Percentiles rank a stretch among this genome's conserved stretches.
Evolutionary conservation across 2,329 filamentous ascomycete species (phyloP).

Genomic region (Metarhizium rileyi): DNA sequence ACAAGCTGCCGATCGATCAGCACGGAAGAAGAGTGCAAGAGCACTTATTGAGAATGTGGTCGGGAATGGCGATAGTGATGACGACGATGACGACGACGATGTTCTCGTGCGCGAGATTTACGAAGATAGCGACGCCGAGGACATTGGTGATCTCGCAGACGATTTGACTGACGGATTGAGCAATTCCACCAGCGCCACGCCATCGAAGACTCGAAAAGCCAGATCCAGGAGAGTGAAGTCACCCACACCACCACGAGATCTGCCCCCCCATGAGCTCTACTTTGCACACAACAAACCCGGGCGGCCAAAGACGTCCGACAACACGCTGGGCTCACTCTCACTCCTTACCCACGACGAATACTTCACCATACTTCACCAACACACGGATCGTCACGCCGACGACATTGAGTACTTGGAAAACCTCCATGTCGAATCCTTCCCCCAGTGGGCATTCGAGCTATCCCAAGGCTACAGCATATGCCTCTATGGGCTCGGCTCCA

Average conservation of each 20-base stretch:
- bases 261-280: slow-evolving; percentile 83
- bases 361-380: slow-evolving; percentile 54
- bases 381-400: slow-evolving; percentile 56
- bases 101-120: slow-evolving; percentile 19
- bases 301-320: slow-evolving; percentile 73
- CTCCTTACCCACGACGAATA: slow-evolving; percentile 89
- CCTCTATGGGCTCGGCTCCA: slow-evolving; percentile 87
- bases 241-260: slow-evolving; percentile 68
- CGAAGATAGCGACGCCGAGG: slow-evolving; percentile 61
- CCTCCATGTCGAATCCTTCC: slow-evolving; percentile 71
- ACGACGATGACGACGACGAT: slow-evolving; percentile 41
- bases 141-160: slow-evolving; percentile 53
- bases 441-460: slow-evolving; percentile 89
- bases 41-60: slow-evolving; percentile 65
- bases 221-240: slow-evolving; percentile 38
- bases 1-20: slow-evolving; percentile 72
- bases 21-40: slow-evolving; percentile 73
- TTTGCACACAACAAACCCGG: slow-evolving; percentile 87
- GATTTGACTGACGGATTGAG: slow-evolving; percentile 19
- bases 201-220: slow-evolving; percentile 29
- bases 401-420: slow-evolving; percentile 64
- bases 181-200: slow-evolving; percentile 19
- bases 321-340: slow-evolving; percentile 63
- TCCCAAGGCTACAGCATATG: slow-evolving; percentile 80
- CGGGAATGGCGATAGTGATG: slow-evolving; percentile 54